These are phyloP conservation scores for Coemansia sp. DNA, from an alignment of 192 early-diverging fungal species.

Conservation along the genomic window DNA sequence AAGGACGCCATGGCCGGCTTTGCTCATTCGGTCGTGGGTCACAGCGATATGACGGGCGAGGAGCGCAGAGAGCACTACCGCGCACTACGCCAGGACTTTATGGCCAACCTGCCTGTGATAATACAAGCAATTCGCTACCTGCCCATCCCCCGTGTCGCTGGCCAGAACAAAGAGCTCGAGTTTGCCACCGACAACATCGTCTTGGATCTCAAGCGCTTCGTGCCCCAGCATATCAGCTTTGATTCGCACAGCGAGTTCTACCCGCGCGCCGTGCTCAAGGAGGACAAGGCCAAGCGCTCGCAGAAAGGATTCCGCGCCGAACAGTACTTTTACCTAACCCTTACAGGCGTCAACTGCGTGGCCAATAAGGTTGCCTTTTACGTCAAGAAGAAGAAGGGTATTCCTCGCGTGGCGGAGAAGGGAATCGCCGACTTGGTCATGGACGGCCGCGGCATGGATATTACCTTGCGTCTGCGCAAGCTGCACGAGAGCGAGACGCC, in stretches of 20 bases:
- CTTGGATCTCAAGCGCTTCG: slow-evolving; percentile 53
- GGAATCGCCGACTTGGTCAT: slow-evolving; percentile 47
- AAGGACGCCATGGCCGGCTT: slow-evolving; percentile 33
- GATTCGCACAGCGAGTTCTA: slow-evolving; percentile 47
- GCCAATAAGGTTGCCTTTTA: slow-evolving; percentile 54
- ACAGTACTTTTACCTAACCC: slow-evolving; percentile 49
- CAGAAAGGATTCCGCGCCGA: slow-evolving; percentile 38
- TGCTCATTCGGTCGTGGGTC: slow-evolving; percentile 30
- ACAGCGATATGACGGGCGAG: slow-evolving; percentile 22
- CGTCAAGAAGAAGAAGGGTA: slow-evolving; percentile 52
- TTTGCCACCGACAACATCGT: slow-evolving; percentile 57
- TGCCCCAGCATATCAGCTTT: slow-evolving; percentile 53
- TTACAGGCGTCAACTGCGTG: slow-evolving; percentile 47
- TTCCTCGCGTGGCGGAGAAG: slow-evolving; percentile 53
- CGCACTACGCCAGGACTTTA: slow-evolving; percentile 39
- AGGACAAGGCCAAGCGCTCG: slow-evolving; percentile 34
- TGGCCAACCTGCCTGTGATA: slow-evolving; percentile 39
- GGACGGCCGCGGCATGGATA: slow-evolving; percentile 49
- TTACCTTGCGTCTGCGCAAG: slow-evolving; percentile 34
- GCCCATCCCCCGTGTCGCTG: slow-evolving; percentile 51
- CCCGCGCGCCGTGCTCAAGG: slow-evolving; percentile 42
- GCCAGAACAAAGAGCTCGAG: slow-evolving; percentile 50
- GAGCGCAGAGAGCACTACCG: slow-evolving; percentile 37
- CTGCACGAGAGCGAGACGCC: slow-evolving; percentile 52
- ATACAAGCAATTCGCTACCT: slow-evolving; percentile 47